Percentiles rank a stretch among this genome's conserved stretches.
Conservation (phyloP, 139 green algal species). For the Pleodorina starrii region DNA sequence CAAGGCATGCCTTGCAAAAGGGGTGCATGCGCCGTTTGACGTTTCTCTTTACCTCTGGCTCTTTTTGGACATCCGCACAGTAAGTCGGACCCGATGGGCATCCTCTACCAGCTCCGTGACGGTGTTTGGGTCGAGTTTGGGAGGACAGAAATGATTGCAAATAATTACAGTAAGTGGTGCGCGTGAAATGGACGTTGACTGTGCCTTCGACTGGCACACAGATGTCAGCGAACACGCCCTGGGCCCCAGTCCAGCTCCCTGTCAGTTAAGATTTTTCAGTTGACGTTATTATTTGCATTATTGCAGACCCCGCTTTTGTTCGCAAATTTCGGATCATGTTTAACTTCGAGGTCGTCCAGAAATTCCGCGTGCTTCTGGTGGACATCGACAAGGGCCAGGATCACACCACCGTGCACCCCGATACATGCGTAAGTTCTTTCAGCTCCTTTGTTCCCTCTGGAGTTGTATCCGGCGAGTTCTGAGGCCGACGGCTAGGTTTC, state of each 20-base stretch:
- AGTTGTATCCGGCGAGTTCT: too few species aligned
- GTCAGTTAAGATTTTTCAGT: too few species aligned
- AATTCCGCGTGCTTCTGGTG: constrained; percentile 48
- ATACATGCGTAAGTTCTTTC: constrained; percentile 31
- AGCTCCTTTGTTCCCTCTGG: too few species aligned
- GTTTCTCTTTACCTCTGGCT: background rate
- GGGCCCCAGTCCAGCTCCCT: too few species aligned
- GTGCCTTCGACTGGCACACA: too few species aligned
- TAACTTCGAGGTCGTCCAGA: constrained; percentile 59
- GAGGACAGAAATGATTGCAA: constrained; percentile 63
- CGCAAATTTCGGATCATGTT: constrained; percentile 39
- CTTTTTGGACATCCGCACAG: too few species aligned
- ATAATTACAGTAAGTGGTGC: constrained; percentile 36
- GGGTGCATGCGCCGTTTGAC: background rate
- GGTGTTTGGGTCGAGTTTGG: constrained; percentile 46
- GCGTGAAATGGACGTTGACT: too few species aligned
- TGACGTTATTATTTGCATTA: too few species aligned
- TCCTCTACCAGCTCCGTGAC: constrained; percentile 43
- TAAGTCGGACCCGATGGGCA: constrained; percentile 57
- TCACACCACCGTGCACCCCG: constrained; percentile 41
- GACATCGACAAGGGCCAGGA: constrained; percentile 56
- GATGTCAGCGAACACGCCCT: too few species aligned
- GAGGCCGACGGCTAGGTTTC: too few species aligned
- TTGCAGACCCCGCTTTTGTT: constrained; percentile 60
- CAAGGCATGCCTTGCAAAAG: too few species aligned